Evolutionary conservation across 2,329 filamentous ascomycete genomes (phyloP).

Genomic region (Tolypocladium album): DNA sequence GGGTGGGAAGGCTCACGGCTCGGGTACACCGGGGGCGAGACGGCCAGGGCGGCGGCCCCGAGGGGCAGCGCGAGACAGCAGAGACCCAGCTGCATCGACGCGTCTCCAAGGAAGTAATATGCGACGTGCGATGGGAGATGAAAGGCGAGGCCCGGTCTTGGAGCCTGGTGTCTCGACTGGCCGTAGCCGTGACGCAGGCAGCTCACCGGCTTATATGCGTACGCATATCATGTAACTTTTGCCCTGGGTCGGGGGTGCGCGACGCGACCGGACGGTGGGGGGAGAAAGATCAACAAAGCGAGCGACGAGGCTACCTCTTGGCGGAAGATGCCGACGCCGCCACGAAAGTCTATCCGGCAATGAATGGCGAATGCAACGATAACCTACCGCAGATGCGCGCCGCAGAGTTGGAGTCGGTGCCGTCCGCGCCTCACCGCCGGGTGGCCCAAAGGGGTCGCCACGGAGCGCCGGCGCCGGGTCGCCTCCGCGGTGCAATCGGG

Average conservation of each 20-base stretch:
- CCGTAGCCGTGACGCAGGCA: not conserved
- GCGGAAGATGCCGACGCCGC: not conserved
- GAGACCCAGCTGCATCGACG: not conserved
- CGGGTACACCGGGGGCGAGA: conserved; percentile 15
- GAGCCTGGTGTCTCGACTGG: not conserved
- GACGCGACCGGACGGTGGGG: not conserved
- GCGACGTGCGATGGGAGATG: not conserved
- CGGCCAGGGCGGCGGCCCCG: conserved; percentile 1
- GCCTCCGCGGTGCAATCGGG: conserved; percentile 1
- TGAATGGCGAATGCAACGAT: not conserved
- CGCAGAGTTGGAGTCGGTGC: not conserved
- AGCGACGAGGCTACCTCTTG: not conserved
- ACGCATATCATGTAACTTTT: not conserved
- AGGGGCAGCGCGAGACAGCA: conserved; percentile 1
- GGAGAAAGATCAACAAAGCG: not conserved
- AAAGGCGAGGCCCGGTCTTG: not conserved
- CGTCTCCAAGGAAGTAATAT: not conserved
- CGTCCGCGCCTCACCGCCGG: not conserved
- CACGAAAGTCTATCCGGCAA: not conserved
- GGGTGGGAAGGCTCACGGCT: conserved; percentile 5
- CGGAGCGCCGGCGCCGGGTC: not conserved
- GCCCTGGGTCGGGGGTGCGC: not conserved
- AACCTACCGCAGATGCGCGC: not conserved
- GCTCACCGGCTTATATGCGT: not conserved
- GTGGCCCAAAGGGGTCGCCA: not conserved